These are phyloP conservation scores for Penicillium polonicum DNA, from an alignment of 2,329 filamentous ascomycete genomes.

Conservation along the genomic window DNA sequence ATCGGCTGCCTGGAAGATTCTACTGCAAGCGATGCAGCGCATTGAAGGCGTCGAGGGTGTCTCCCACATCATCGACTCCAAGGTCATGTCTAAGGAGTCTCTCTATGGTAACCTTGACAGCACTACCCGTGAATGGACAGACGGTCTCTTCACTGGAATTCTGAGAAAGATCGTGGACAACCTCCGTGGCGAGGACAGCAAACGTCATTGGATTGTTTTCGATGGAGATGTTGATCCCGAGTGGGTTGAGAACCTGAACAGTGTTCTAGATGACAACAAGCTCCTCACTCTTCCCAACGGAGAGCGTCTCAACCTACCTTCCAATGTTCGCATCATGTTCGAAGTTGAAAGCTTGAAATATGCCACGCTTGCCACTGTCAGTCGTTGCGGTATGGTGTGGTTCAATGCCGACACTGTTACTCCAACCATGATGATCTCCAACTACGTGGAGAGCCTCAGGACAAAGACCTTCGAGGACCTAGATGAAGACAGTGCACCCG, in stretches of 20 bases:
- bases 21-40: constrained; percentile 85
- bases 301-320: constrained; percentile 89
- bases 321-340: constrained; percentile 99
- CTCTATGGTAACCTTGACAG: constrained; percentile 94
- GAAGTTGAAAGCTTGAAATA: constrained; percentile 98
- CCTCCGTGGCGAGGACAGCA: constrained; percentile 90
- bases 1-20: constrained; percentile 87
- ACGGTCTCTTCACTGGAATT: constrained; percentile 96
- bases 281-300: constrained; percentile 94
- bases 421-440: constrained; percentile 83
- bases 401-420: constrained; percentile 98
- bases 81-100: constrained; percentile 99
- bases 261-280: constrained; percentile 98
- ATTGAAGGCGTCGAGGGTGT: constrained; percentile 92
- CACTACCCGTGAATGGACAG: constrained; percentile 97
- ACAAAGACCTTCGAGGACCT: constrained; percentile 88
- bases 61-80: constrained; percentile 96
- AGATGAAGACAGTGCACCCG: constrained; percentile 82
- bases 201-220: constrained; percentile 99
- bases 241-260: constrained; percentile 99
- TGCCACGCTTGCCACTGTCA: constrained; percentile 96
- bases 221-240: constrained; percentile 98
- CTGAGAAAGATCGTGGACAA: constrained; percentile 98
- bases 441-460: constrained; percentile 83
- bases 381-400: constrained; percentile 99